Base-by-base conservation (phyloP, 2,329 filamentous ascomycete genomes). In the Aspergillus latus region DNA sequence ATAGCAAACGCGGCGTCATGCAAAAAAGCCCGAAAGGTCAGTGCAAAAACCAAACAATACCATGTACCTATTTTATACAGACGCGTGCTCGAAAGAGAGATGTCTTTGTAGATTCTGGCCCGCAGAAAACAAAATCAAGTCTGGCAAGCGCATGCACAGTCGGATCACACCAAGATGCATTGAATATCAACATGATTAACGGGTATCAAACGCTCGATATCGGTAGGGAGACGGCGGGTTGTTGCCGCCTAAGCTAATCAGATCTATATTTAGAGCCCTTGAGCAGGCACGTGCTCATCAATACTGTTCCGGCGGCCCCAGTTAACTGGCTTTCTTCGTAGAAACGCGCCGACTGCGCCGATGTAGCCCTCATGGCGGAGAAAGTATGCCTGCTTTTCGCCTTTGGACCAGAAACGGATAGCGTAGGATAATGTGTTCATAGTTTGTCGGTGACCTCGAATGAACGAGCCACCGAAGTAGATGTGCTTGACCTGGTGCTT, bases 381-480 rank as follows among this genome's bases (percentile, higher is more conserved):
- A 73, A 99, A 99, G 72, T 96, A 97, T 0, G 94, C 94, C 74
- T 97, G 91, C 74, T 96, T 97, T 68, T 87, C 82, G 42, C 92
- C 93, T 70, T 94, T 91, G 64, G 89, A 92, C 94, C 94, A 99
- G 76, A 97, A 99, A 65, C 91, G 91, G 76, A 99, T 97, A 69
- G 93, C 94, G 70, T 96, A 99, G 54, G 89, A 92, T 8, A 99
- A 80, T 0, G 94, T 97, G 74, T 97, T 96, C 85, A 99, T 99
- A 10, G 94, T 99, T 76, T 97, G 94, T 13, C 89, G 86, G 73
- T 99, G 94, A 40, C 94, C 94, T 42, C 94, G 87, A 70, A 99
- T 97, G 72, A 97, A 99, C 5, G 89, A 94, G 26, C 94, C 94
- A 21, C 94, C 94, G 74, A 99, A 99, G 78, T 99, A 99, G 59